A percentile compares a stretch with the other conserved stretches of the same genome.
phyloP scores from a whole-genome alignment of 306 rosid species.

The Luffa acutangula region DNA sequence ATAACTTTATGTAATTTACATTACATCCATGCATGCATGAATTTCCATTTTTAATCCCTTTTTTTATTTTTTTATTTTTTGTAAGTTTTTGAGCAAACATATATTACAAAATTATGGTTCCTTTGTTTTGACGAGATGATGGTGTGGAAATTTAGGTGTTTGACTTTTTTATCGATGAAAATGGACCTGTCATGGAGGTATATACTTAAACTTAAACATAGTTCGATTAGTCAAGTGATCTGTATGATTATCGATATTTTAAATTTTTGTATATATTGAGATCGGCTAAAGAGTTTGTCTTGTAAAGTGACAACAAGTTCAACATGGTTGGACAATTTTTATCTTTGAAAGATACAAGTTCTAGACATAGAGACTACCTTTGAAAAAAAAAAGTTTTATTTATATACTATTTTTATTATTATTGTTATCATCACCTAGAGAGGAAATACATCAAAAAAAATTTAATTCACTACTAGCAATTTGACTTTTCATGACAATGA shows the following conservation, averaged over 20 bases:
- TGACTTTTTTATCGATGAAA: neutral
- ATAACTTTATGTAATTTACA: neutral
- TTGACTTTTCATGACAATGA: no score
- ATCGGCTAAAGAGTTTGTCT: neutral
- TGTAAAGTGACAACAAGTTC: neutral
- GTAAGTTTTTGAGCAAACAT: neutral
- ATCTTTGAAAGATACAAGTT: neutral
- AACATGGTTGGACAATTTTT: neutral
- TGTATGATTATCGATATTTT: no score
- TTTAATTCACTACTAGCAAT: no score
- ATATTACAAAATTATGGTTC: neutral
- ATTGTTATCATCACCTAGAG: no score
- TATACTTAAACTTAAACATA: no score
- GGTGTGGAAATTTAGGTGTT: neutral
- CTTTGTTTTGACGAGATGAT: neutral
- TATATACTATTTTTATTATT: no score
- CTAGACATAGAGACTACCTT: neutral
- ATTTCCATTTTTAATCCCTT: neutral
- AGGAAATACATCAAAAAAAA: no score
- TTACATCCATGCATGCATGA: slow-evolving; percentile 6
- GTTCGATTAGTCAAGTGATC: no score
- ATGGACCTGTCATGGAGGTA: no score
- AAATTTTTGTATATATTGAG: neutral
- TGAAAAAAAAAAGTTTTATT: no score
- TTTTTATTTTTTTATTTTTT: no score